Conservation (phyloP, 2,329 filamentous ascomycete genomes). For the Neofusicoccum laricinum region DNA sequence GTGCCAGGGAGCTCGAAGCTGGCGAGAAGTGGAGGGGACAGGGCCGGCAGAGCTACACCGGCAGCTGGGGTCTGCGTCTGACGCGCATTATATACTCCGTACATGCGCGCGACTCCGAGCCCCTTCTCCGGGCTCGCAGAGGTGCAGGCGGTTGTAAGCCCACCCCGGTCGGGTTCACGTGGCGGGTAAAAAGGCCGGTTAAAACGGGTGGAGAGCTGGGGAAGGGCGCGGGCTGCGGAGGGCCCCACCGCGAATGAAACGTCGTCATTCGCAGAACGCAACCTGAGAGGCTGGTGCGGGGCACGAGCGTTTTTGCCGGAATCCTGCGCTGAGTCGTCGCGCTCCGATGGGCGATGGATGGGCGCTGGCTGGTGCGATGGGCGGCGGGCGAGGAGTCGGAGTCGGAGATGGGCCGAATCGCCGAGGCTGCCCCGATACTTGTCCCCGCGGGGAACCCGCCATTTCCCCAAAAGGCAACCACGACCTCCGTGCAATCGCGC, state of each 20-base stretch:
- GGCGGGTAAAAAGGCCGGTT: constrained; percentile 7
- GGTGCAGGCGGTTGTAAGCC: background rate
- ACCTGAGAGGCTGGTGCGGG: constrained; percentile 3
- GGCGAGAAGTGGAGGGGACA: background rate
- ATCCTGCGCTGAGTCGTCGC: background rate
- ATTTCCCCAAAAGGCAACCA: background rate
- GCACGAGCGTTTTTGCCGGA: constrained; percentile 4
- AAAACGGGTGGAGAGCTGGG: background rate
- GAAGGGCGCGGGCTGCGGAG: background rate
- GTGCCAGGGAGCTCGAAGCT: background rate
- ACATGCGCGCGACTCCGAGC: background rate
- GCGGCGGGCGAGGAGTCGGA: background rate
- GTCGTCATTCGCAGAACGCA: background rate
- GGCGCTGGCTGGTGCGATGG: no score
- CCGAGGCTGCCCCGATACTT: background rate
- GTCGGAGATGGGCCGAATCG: background rate
- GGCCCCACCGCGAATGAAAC: background rate
- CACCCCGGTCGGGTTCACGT: background rate
- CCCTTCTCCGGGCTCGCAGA: background rate
- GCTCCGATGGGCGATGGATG: background rate
- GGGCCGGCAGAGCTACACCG: background rate
- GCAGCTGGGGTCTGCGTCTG: background rate
- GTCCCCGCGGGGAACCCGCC: background rate
- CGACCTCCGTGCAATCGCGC: background rate
- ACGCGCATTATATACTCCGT: constrained; percentile 7